A percentile compares a stretch with the other conserved stretches of the same genome.
These are phyloP conservation scores for Naganishia friedmannii DNA, from an alignment of 768 basidiomycete species.

Conservation along the genomic window DNA sequence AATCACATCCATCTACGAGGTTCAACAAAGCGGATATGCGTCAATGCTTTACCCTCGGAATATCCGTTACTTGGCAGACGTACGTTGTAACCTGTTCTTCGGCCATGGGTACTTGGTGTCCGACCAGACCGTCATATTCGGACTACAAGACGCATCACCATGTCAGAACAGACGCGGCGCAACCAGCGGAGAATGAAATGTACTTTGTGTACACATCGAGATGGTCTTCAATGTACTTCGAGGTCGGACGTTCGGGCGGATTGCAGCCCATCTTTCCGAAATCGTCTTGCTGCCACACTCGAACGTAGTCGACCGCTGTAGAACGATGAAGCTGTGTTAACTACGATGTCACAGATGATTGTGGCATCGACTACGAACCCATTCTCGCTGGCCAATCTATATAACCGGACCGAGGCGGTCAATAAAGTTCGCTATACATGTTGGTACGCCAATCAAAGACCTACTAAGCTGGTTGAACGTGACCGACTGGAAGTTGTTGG, in stretches of 20 bases:
- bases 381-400: slow-evolving; percentile 20
- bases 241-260: slow-evolving; percentile 73
- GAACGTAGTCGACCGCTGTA: slow-evolving; percentile 84
- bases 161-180: background rate
- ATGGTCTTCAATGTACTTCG: slow-evolving; percentile 64
- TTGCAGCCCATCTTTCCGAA: slow-evolving; percentile 69
- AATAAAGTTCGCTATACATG: background rate
- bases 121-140: slow-evolving; percentile 36
- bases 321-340: slow-evolving; percentile 66
- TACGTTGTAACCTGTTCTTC: slow-evolving; percentile 35
- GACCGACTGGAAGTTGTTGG: slow-evolving; percentile 42
- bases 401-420: background rate
- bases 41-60: background rate
- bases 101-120: slow-evolving; percentile 74
- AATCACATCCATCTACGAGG: slow-evolving; percentile 31
- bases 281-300: slow-evolving; percentile 65
- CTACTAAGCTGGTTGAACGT: slow-evolving; percentile 37
- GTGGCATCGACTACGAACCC: background rate
- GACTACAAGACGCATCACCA: background rate
- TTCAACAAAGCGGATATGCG: background rate
- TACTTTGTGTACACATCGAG: slow-evolving; percentile 64
- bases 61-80: background rate
- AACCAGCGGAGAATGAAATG: background rate
- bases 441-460: background rate
- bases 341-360: background rate